Percentiles rank a stretch among this genome's conserved stretches.
phyloP scores from a whole-genome alignment of 2,329 filamentous ascomycete genomes.

The Arthrobotrys pseudoclavata region DNA sequence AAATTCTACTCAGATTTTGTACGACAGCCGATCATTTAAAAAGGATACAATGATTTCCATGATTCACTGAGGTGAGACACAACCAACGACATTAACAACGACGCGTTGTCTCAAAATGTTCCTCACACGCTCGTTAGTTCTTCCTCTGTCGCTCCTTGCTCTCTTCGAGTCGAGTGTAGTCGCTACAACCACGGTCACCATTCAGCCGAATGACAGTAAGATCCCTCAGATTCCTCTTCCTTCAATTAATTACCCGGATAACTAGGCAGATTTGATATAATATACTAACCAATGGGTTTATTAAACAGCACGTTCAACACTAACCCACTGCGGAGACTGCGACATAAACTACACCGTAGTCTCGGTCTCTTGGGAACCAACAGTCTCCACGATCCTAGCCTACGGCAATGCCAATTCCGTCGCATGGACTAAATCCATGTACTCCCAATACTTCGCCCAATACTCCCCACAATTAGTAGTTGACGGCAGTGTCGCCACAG shows the following conservation, averaged over 20 bases:
- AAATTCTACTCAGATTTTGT: not conserved
- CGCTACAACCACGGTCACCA: slow-evolving; percentile 12
- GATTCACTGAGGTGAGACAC: slow-evolving; percentile 1
- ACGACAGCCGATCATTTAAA: slow-evolving; percentile 18
- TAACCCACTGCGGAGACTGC: slow-evolving; percentile 43
- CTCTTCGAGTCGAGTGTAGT: not conserved
- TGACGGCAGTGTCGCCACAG: slow-evolving; percentile 13
- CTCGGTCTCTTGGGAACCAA: slow-evolving; percentile 31
- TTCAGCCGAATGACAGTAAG: slow-evolving; percentile 39
- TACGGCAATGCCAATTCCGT: slow-evolving; percentile 13
- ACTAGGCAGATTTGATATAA: no score
- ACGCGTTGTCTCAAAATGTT: not conserved
- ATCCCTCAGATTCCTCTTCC: not conserved
- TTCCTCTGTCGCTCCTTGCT: not conserved
- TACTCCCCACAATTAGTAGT: slow-evolving; percentile 13
- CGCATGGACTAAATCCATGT: not conserved
- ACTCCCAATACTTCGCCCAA: slow-evolving; percentile 31
- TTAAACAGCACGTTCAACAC: slow-evolving; percentile 7
- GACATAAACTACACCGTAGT: slow-evolving; percentile 39
- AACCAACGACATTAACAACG: not conserved
- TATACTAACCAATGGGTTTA: no score
- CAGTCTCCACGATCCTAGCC: slow-evolving; percentile 21
- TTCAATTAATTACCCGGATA: not conserved
- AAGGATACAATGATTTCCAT: slow-evolving; percentile 18
- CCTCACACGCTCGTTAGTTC: slow-evolving; percentile 5